Evolutionary conservation across 495 filamentous ascomycete species (phyloP).

Genomic region (Aspergillus campestris): DNA sequence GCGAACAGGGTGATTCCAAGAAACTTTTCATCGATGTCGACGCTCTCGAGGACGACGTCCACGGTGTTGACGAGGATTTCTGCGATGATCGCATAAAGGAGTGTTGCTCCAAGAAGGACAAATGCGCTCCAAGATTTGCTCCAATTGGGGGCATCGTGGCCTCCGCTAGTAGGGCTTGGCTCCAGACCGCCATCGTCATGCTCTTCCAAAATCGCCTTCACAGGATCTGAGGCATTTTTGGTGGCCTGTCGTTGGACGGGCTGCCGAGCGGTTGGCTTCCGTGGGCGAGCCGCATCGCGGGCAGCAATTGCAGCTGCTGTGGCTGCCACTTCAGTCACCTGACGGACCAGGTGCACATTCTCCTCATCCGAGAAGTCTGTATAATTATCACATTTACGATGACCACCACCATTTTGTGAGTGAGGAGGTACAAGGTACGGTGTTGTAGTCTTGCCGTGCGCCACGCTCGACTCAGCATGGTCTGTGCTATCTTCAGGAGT

Average conservation of each 20-base stretch:
- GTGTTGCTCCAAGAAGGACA: conserved; percentile 80
- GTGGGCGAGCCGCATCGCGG: conserved; percentile 57
- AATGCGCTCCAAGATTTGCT: conserved; percentile 80
- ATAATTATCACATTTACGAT: conserved; percentile 34
- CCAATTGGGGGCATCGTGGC: conserved; percentile 98
- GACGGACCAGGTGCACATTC: conserved; percentile 68
- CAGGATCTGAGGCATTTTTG: conserved; percentile 20
- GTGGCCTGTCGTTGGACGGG: conserved; percentile 19
- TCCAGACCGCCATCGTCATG: conserved; percentile 36
- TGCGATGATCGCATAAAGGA: conserved; percentile 91
- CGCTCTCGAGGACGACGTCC: conserved; percentile 81
- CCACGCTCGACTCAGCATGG: conserved; percentile 14
- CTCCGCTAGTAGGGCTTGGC: conserved; percentile 45
- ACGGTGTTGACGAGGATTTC: conserved; percentile 97
- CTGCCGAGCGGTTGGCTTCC: conserved; percentile 37
- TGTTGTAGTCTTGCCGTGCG: conserved; percentile 27
- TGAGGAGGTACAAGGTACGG: conserved; percentile 65
- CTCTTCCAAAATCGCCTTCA: conserved; percentile 26
- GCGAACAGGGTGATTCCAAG: conserved; percentile 96
- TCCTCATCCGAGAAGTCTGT: conserved; percentile 61
- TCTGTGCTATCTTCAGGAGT: conserved; percentile 39
- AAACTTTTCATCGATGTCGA: conserved; percentile 95
- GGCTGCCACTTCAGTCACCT: conserved; percentile 85
- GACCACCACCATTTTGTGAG: conserved; percentile 11
- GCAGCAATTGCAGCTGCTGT: conserved; percentile 84